Conservation (phyloP, 1,139 yeast genomes). For the Yamadazyma conglobata region DNA sequence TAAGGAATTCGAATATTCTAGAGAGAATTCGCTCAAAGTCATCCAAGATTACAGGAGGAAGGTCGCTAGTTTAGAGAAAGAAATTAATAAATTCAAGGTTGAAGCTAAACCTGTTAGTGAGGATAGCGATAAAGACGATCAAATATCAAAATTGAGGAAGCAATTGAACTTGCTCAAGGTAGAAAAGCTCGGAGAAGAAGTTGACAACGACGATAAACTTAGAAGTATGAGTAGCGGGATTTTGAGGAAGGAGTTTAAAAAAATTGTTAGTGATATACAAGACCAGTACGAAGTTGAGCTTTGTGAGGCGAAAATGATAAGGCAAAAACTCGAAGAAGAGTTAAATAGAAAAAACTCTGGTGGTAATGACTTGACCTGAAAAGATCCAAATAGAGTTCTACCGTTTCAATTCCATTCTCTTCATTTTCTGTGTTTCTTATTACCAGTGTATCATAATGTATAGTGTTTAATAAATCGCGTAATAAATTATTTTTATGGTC, state of each 20-base stretch:
- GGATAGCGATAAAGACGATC: constrained; percentile 36
- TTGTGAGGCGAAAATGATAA: constrained; percentile 45
- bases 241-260: constrained; percentile 68
- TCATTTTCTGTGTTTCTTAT: too few species aligned
- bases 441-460: too few species aligned
- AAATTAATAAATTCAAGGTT: constrained; percentile 18
- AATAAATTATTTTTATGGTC: too few species aligned
- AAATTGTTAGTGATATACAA: constrained; percentile 61
- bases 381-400: too few species aligned
- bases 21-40: constrained; percentile 45
- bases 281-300: constrained; percentile 58
- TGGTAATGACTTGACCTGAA: too few species aligned
- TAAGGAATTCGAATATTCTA: constrained; percentile 57
- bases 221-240: constrained; percentile 38
- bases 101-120: background rate
- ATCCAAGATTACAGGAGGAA: constrained; percentile 49
- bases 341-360: too few species aligned
- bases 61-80: constrained; percentile 42
- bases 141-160: constrained; percentile 43
- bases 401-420: too few species aligned
- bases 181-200: constrained; percentile 42
- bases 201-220: constrained; percentile 20
- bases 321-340: constrained; percentile 10
- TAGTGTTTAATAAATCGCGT: too few species aligned
- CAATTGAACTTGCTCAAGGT: constrained; percentile 48